phyloP scores from a whole-genome alignment of 2,329 filamentous ascomycete genomes.

The Aureobasidium leucospermi region DNA sequence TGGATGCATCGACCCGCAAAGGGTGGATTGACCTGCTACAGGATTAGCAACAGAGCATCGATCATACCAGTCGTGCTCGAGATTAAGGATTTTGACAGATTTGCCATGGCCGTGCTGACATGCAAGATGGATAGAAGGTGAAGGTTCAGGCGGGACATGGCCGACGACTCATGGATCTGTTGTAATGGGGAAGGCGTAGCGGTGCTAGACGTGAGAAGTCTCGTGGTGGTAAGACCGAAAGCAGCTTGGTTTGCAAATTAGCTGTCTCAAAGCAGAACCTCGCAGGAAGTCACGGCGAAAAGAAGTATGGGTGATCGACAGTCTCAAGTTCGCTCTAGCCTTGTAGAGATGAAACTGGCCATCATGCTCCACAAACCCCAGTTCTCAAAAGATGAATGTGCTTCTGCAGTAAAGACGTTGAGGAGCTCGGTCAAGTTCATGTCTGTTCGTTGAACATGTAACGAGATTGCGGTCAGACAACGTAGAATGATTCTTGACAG shows the following conservation, averaged over 20 bases:
- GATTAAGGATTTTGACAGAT: conserved; percentile 6
- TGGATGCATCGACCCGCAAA: not conserved
- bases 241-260: not conserved
- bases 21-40: not conserved
- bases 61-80: not conserved
- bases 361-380: not conserved
- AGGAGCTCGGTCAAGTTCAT: not conserved
- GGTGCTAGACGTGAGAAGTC: not conserved
- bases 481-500: not conserved
- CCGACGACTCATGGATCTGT: not conserved
- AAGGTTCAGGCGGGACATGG: not conserved
- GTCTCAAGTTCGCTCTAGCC: not conserved
- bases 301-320: conserved; percentile 6
- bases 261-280: conserved; percentile 3
- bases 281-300: not conserved
- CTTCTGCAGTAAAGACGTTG: not conserved
- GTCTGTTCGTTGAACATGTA: not conserved
- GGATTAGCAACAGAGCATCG: conserved; percentile 9
- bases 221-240: not conserved
- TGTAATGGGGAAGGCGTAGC: not conserved
- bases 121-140: not conserved
- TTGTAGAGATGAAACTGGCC: conserved; percentile 5
- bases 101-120: not conserved
- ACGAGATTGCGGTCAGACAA: not conserved
- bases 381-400: not conserved